Conservation (phyloP, 257 asterid genomes). For the Solanum sitiens region DNA sequence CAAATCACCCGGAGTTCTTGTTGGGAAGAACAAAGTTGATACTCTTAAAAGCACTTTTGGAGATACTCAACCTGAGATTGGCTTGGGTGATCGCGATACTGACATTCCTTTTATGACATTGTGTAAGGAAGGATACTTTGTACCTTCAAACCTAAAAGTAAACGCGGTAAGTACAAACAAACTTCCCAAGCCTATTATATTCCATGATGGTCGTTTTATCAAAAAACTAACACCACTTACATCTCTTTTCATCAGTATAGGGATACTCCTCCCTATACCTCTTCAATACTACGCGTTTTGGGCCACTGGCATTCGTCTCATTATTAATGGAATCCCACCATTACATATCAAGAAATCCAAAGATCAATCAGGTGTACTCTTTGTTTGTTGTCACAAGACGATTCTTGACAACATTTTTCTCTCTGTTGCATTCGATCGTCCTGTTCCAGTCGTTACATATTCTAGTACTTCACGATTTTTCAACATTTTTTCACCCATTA, state of each 20-base stretch:
- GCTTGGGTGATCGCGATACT: slow-evolving; percentile 14
- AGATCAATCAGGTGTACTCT: not conserved
- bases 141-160: not conserved
- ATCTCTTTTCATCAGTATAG: not conserved
- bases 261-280: not conserved
- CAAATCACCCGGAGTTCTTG: slow-evolving; percentile 7
- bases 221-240: slow-evolving; percentile 18
- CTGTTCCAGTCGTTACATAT: slow-evolving; percentile 12
- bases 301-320: not conserved
- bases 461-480: slow-evolving; percentile 2
- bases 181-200: slow-evolving; percentile 22
- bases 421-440: slow-evolving; percentile 9
- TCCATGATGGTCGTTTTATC: slow-evolving; percentile 32
- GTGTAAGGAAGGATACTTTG: slow-evolving; percentile 13
- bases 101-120: slow-evolving; percentile 16
- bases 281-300: not conserved
- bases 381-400: slow-evolving; percentile 15
- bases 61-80: slow-evolving; percentile 11
- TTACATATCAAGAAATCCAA: not conserved
- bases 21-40: slow-evolving; percentile 13
- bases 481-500: slow-evolving; percentile 9
- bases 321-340: slow-evolving; percentile 13
- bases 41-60: slow-evolving; percentile 12
- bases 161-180: not conserved
- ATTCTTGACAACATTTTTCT: slow-evolving; percentile 1